Conservation (phyloP, 495 filamentous ascomycete species). For the Lophiostoma macrostomum region DNA sequence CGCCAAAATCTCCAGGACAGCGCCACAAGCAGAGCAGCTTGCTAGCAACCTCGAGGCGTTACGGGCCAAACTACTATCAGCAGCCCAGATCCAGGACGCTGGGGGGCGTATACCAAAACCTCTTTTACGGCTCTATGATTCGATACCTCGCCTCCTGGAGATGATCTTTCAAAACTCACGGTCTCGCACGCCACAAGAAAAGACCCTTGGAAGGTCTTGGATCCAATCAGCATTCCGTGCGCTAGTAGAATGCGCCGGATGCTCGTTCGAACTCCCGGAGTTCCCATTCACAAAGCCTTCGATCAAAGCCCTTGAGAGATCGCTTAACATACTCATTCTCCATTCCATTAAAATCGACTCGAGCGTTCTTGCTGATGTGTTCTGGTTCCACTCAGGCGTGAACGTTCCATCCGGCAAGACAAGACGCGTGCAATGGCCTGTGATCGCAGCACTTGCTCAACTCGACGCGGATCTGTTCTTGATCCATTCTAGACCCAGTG, state of each 20-base stretch:
- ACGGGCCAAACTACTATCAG: conserved; percentile 20
- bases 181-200: conserved; percentile 23
- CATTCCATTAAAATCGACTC: conserved; percentile 15
- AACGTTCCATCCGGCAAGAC: conserved; percentile 3
- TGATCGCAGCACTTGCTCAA: conserved; percentile 22
- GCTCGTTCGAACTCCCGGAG: conserved; percentile 18
- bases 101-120: conserved; percentile 3
- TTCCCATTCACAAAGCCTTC: conserved; percentile 1
- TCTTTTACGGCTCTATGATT: conserved; percentile 15
- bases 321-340: conserved; percentile 3
- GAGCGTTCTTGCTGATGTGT: conserved; percentile 16
- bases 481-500: not conserved
- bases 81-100: conserved; percentile 18
- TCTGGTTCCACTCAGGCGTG: conserved; percentile 27
- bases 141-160: conserved; percentile 35
- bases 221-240: conserved; percentile 36
- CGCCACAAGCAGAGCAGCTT: not conserved
- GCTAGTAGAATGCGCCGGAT: conserved; percentile 33
- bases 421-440: conserved; percentile 16
- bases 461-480: conserved; percentile 26
- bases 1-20: no score
- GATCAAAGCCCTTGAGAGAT: conserved; percentile 8
- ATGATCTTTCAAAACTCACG: conserved; percentile 33
- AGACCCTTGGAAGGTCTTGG: conserved; percentile 35
- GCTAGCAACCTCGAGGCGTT: conserved; percentile 12